phyloP scores from a whole-genome alignment of 2,329 filamentous ascomycete genomes.

The Aspergillus ibericus region DNA sequence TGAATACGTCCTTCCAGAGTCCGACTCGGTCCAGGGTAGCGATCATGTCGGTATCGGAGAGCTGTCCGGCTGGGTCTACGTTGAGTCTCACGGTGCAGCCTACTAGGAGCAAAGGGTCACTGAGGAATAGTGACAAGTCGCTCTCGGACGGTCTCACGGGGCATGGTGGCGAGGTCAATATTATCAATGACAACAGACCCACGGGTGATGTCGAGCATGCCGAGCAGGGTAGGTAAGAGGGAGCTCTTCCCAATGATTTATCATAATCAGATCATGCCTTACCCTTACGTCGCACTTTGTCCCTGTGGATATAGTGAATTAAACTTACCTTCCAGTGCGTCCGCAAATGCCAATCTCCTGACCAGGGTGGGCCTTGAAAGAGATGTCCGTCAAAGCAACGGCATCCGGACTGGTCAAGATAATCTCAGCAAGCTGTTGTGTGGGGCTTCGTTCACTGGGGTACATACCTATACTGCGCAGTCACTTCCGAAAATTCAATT shows the following conservation, averaged over 20 bases:
- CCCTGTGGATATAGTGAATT: not conserved
- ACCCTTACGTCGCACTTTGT: too few species aligned
- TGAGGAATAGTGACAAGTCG: not conserved
- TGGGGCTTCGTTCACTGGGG: not conserved
- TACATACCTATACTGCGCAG: constrained; percentile 4
- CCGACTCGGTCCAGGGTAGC: not conserved
- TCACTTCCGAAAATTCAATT: not conserved
- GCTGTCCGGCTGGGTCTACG: not conserved
- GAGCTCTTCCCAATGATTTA: not conserved
- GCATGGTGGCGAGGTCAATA: not conserved
- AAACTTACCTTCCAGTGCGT: not conserved
- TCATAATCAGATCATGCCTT: too few species aligned
- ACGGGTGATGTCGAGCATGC: not conserved
- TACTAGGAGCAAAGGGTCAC: not conserved
- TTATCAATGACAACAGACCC: not conserved
- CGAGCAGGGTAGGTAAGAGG: not conserved
- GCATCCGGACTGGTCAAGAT: not conserved
- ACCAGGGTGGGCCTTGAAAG: not conserved
- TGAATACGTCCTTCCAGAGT: not conserved
- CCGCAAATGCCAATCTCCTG: constrained; percentile 4
- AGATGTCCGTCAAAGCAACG: not conserved
- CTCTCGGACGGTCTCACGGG: not conserved
- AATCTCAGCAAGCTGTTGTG: not conserved
- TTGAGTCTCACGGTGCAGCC: not conserved
- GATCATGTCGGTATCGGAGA: not conserved